These are phyloP conservation scores for Penicillium longicatenatum DNA, from an alignment of 495 filamentous ascomycete species.

Conservation along the genomic window DNA sequence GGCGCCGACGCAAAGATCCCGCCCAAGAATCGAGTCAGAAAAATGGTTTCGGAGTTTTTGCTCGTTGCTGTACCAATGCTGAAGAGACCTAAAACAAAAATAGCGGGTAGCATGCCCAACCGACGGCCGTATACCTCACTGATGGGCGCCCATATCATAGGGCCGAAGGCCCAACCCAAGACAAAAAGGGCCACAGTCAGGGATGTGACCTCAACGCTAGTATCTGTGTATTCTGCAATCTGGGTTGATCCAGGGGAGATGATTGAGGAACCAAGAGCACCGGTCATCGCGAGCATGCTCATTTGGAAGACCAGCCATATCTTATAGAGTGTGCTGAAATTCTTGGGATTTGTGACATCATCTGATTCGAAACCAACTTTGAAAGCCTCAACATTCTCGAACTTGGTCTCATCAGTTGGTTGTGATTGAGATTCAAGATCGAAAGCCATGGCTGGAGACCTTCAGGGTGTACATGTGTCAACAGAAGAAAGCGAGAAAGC, in stretches of 20 bases:
- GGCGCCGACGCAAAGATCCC: conserved; percentile 52
- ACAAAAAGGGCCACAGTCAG: conserved; percentile 5
- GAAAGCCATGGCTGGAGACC: not conserved
- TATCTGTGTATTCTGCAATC: conserved; percentile 38
- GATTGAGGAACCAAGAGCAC: conserved; percentile 51
- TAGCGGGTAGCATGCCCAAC: conserved; percentile 45
- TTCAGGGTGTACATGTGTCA: not conserved
- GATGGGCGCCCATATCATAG: conserved; percentile 40
- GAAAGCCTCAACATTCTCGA: conserved; percentile 1
- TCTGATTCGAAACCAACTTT: conserved; percentile 13
- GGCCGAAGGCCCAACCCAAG: conserved; percentile 19
- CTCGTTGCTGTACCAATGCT: conserved; percentile 44
- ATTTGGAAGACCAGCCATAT: conserved; percentile 52
- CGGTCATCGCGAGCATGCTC: conserved; percentile 51
- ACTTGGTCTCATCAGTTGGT: not conserved
- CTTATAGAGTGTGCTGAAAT: conserved; percentile 47
- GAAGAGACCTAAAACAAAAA: conserved; percentile 47
- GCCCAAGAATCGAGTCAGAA: conserved; percentile 48
- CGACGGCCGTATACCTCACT: conserved; percentile 46
- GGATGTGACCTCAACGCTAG: conserved; percentile 34
- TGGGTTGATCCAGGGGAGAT: conserved; percentile 46
- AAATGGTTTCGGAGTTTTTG: conserved; percentile 34
- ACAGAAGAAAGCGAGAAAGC: not conserved
- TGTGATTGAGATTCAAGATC: conserved; percentile 1
- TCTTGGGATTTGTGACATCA: conserved; percentile 43